Base-by-base conservation (phyloP, 1,284 basidiomycete genomes). In the Cutaneotrichosporon dermatis region DNA sequence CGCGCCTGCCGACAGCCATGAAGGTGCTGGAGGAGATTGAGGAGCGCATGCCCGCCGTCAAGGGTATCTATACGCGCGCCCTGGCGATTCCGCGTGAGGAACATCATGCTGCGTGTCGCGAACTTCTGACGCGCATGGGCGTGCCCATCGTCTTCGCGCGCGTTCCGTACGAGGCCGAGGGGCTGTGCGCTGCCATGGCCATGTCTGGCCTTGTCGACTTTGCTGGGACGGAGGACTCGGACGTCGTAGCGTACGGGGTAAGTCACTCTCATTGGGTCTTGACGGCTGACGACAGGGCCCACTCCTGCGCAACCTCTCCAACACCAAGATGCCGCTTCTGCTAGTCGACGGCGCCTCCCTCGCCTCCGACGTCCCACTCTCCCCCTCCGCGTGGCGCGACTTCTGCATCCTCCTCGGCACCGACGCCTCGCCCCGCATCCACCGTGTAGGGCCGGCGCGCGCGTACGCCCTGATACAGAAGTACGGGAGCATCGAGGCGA, bases 351-450 rank as follows among this genome's bases (percentile, higher is more conserved):
- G 87, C 6, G 64, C 80, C 2, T 81, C 83, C 3, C 79, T 92
- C n/a, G 85, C 86, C n/a, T 62, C 70, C 0, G 78, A 78, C 6
- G 82, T 91, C 2, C 55, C n/a, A 1, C 62, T 94, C 37, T 76
- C 83, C 56, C 80, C 79, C 4, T 69, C 79, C 0, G 71, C 82
- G 54, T 93, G 84, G 73, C 76, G 92, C 68, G 92, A 94, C 76
- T 91, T 92, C 72, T 86, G 84, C 1, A 82, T 95, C 46, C 81
- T 95, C 2, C 82, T 92, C 11, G 92, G 92, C 4, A 95, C 92
- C 0, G 92, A 95, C 75, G 93, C 94, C 66, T 87, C 88, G 0
- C 83, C 86, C 48, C 84, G 91, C 1, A 88, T 95, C 64, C 86
- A 83, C 59, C 85, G 86, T 55, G 79, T 94, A 4, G 92, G 92